Conservation (phyloP, 805 yeast genomes). For the Kazachstania martiniae region DNA sequence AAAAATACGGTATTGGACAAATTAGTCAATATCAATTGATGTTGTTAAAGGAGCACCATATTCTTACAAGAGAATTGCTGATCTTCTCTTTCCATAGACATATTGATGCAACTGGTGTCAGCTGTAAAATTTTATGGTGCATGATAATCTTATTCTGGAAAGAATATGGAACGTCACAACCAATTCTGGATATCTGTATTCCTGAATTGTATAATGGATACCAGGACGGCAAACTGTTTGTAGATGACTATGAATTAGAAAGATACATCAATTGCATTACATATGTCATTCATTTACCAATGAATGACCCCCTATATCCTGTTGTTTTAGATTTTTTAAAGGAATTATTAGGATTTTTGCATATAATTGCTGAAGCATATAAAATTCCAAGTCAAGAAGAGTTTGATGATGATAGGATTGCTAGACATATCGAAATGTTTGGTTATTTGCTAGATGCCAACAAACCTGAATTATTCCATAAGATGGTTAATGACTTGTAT, state of each 20-base stretch:
- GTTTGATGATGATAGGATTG: conserved; percentile 78
- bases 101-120: conserved; percentile 45
- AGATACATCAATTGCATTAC: conserved; percentile 12
- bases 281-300: conserved; percentile 24
- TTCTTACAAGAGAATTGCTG: conserved; percentile 53
- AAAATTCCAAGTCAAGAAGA: conserved; percentile 73
- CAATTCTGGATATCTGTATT: conserved; percentile 10
- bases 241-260: conserved; percentile 18
- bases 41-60: conserved; percentile 46
- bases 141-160: conserved; percentile 30
- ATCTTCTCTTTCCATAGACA: conserved; percentile 61
- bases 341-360: conserved; percentile 50
- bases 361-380: conserved; percentile 52
- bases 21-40: conserved; percentile 66
- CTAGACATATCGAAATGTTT: conserved; percentile 64
- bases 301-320: conserved; percentile 51
- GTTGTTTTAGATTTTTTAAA: conserved; percentile 41
- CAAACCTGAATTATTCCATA: conserved; percentile 68
- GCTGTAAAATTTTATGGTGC: conserved; percentile 62
- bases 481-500: conserved; percentile 67
- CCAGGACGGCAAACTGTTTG: conserved; percentile 14
- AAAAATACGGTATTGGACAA: conserved; percentile 46
- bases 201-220: conserved; percentile 22
- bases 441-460: conserved; percentile 68
- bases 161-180: conserved; percentile 10